Conservation (phyloP, 2,329 filamentous ascomycete species). For the Beauveria asiatica region DNA sequence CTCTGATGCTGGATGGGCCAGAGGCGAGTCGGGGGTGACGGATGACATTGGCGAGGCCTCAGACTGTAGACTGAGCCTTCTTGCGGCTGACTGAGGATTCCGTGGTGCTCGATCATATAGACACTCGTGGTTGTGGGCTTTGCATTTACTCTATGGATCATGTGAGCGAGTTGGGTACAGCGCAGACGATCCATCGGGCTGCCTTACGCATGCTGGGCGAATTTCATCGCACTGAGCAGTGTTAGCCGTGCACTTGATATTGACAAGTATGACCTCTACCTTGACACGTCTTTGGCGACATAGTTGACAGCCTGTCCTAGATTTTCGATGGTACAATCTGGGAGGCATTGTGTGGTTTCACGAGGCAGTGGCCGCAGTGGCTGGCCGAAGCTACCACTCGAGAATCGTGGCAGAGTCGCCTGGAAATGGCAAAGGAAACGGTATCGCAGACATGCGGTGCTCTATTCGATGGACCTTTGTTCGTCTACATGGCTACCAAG, state of each 20-base stretch:
- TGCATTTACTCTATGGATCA: constrained; percentile 15
- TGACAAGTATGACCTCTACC: constrained; percentile 6
- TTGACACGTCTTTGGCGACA: constrained; percentile 21
- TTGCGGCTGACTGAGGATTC: neutral
- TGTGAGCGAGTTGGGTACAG: neutral
- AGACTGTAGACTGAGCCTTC: neutral
- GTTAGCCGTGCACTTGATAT: neutral
- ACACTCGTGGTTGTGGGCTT: constrained; percentile 15
- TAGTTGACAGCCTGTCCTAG: constrained; percentile 21
- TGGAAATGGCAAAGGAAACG: neutral
- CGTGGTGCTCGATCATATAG: constrained; percentile 14
- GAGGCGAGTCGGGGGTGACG: neutral
- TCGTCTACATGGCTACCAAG: neutral
- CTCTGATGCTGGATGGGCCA: constrained; percentile 6
- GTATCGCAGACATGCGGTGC: neutral
- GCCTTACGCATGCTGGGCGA: constrained; percentile 17
- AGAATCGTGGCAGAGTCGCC: neutral
- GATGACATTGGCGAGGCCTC: neutral
- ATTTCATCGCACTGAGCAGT: constrained; percentile 16
- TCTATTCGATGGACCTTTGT: neutral
- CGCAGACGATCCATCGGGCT: neutral
- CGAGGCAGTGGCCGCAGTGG: neutral
- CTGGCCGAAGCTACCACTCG: neutral
- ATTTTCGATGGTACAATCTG: constrained; percentile 22
- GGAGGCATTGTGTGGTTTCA: constrained; percentile 14